phyloP scores from a whole-genome alignment of 805 yeast genomes.

The Cyberlindnera amylophila region DNA sequence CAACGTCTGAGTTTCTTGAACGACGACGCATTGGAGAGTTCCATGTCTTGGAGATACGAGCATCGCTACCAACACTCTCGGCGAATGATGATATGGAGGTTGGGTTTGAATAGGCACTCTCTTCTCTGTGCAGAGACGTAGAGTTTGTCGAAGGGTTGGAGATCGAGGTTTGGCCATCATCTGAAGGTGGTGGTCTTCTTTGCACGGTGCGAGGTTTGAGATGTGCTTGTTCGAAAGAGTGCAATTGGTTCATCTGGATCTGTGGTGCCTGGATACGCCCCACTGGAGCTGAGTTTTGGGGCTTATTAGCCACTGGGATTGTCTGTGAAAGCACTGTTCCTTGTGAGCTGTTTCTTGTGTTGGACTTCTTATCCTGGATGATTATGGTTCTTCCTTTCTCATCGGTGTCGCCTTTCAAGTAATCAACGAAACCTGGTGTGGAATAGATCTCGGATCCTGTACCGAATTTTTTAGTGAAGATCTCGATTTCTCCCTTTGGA shows the following conservation, averaged over 20 bases:
- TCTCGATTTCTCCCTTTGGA: slow-evolving; percentile 52
- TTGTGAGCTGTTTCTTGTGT: slow-evolving; percentile 28
- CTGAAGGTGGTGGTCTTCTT: slow-evolving; percentile 31
- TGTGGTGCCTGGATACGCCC: slow-evolving; percentile 6
- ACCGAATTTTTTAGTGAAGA: slow-evolving; percentile 49
- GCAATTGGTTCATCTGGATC: slow-evolving; percentile 8
- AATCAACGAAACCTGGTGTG: slow-evolving; percentile 65
- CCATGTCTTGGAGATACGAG: slow-evolving; percentile 27
- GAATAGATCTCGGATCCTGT: slow-evolving; percentile 62
- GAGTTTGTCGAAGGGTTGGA: slow-evolving; percentile 27
- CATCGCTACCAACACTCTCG: slow-evolving; percentile 23
- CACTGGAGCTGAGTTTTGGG: background rate
- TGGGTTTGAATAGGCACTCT: slow-evolving; percentile 27
- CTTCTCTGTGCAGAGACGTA: slow-evolving; percentile 19
- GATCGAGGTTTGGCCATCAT: slow-evolving; percentile 28
- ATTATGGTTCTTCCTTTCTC: slow-evolving; percentile 19
- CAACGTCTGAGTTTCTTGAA: slow-evolving; percentile 22
- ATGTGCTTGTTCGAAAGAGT: slow-evolving; percentile 11
- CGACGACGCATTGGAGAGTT: slow-evolving; percentile 30
- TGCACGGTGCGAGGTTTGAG: slow-evolving; percentile 9
- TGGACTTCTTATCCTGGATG: slow-evolving; percentile 16
- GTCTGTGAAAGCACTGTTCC: slow-evolving; percentile 13
- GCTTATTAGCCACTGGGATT: slow-evolving; percentile 1
- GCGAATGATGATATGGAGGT: slow-evolving; percentile 28
- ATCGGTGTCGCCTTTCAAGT: slow-evolving; percentile 38